These are phyloP conservation scores for Irpex lacteus DNA, from an alignment of 1,284 basidiomycete genomes.

Conservation along the genomic window DNA sequence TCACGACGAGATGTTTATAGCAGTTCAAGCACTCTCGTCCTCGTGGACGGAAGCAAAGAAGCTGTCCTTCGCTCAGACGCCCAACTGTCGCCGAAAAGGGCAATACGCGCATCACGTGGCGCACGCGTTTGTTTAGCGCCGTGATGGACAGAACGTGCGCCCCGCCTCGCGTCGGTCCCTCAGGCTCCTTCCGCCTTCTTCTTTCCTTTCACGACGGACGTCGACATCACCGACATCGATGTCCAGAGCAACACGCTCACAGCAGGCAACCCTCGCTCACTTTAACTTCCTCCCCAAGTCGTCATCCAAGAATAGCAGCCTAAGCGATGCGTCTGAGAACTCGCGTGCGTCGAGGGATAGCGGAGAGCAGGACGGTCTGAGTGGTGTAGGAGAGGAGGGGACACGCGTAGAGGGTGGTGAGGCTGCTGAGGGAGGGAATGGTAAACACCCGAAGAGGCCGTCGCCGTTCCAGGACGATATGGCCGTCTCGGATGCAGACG, in stretches of 20 bases:
- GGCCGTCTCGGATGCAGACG: not conserved
- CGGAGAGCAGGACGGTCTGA: not conserved
- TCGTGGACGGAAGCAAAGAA: no score
- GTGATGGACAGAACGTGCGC: not conserved
- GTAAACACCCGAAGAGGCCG: not conserved
- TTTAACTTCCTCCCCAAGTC: constrained; percentile 5
- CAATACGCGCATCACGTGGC: not conserved
- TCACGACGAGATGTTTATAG: no score
- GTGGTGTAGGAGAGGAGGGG: not conserved
- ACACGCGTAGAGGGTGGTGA: not conserved
- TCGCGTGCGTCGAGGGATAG: not conserved
- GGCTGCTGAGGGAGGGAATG: no score
- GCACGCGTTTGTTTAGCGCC: not conserved
- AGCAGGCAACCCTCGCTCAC: constrained; percentile 14
- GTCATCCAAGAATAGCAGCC: not conserved
- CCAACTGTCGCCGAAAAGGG: no score
- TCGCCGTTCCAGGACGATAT: not conserved
- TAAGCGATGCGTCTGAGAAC: no score
- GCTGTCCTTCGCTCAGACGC: no score
- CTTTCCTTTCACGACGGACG: not conserved
- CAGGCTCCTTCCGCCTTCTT: not conserved
- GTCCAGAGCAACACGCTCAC: constrained; percentile 13
- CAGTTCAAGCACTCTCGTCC: no score
- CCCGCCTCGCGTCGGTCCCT: not conserved
- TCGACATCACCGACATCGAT: constrained; percentile 1